Evolutionary conservation across 2,329 filamentous ascomycete genomes (phyloP).

Genomic region (Dothidotthia symphoricarpi): DNA sequence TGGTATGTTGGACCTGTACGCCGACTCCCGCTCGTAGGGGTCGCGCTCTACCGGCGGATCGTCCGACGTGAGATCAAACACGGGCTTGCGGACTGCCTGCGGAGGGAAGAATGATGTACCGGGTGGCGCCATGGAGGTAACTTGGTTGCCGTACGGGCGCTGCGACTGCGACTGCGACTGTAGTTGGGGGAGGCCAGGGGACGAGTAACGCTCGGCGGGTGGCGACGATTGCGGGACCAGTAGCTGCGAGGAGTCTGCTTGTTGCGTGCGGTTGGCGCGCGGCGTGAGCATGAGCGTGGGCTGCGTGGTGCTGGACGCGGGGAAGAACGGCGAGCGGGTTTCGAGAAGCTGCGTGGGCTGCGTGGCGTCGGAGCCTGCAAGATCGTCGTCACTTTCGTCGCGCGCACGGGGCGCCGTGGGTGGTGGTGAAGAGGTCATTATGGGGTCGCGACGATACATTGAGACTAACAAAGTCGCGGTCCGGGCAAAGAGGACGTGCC

Average conservation of each 20-base stretch:
- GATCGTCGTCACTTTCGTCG: conserved; percentile 48
- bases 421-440: conserved; percentile 35
- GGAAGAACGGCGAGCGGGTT: conserved; percentile 30
- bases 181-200: conserved; percentile 36
- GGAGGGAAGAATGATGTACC: conserved; percentile 65
- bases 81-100: conserved; percentile 39
- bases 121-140: conserved; percentile 71
- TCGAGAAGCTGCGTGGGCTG: conserved; percentile 36
- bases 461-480: conserved; percentile 3
- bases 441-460: conserved; percentile 38
- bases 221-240: conserved; percentile 92
- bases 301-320: conserved; percentile 49
- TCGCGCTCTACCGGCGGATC: conserved; percentile 50
- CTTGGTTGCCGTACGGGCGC: conserved; percentile 61
- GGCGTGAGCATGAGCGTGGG: conserved; percentile 59
- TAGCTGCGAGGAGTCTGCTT: conserved; percentile 48
- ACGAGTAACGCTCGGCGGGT: conserved; percentile 43
- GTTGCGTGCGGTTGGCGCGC: conserved; percentile 32
- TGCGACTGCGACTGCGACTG: conserved; percentile 57
- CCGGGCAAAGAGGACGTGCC: not conserved
- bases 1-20: conserved; percentile 56
- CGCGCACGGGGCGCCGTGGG: conserved; percentile 10
- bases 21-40: conserved; percentile 43
- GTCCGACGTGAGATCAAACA: conserved; percentile 49
- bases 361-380: conserved; percentile 51